Base-by-base conservation (phyloP, 2,329 filamentous ascomycete genomes). In the Exophiala bonariae region DNA sequence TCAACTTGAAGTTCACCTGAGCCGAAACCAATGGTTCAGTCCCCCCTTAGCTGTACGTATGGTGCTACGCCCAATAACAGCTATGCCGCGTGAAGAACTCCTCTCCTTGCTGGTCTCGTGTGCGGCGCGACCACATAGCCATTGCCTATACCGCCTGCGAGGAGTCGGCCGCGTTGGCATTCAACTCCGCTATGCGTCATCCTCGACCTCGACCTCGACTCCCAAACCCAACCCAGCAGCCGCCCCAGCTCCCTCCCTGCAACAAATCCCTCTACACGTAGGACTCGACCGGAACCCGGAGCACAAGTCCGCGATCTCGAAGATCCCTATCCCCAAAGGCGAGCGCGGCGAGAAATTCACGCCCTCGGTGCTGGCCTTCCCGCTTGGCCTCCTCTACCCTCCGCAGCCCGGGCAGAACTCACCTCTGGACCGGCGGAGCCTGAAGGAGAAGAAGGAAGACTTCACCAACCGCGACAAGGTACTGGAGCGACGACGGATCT, bases 401-500 rank as follows among this genome's bases (percentile, higher is more conserved):
- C 93, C 93, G 0, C 71, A 76, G 48, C 71, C 81, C 10, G 89
- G 89, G 50, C 84, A 97, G 66, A 96, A 97, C 69, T 85, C 83
- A 2, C 90, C 90, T 43, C 67, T 87, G 52, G 88, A 95, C 60
- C 62, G 59, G 14, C 82, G 91, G 32, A 77, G 83, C 1, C 66
- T 87, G 53, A 74, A 75, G 52, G 77, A 96, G 69, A 81, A 82
- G 40, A 79, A 84, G 32, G 82, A 88, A 55, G 90, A 96, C 63
- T 89, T 95, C 63, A 82, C 88, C 55, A 77, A 93, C 68, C 91
- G 88, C 62, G 85, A 93, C 49, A 91, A 89, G 67, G 91, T 97
- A 65, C 70, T 96, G 6, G 76, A 80, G 55, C 80, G 84, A 57
- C 81, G 92, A 55, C 79, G 87, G 59, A 77, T 89, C 64, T 75